These are phyloP conservation scores for Fusarium sp. DNA, from an alignment of 2,329 filamentous ascomycete species.

Conservation along the genomic window DNA sequence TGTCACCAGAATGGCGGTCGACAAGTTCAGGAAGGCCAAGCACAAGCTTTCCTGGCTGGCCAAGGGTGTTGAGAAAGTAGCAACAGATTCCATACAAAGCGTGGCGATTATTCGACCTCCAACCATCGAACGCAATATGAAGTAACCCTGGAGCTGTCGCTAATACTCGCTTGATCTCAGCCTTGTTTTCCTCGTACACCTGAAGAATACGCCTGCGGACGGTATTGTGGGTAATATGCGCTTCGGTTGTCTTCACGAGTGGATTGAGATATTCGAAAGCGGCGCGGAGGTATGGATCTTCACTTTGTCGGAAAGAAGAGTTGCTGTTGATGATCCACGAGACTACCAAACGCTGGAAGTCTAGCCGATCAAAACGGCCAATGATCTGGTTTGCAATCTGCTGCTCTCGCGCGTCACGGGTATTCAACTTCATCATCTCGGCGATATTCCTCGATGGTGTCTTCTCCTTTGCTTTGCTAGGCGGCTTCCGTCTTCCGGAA, in stretches of 20 bases:
- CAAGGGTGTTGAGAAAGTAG: conserved; percentile 17
- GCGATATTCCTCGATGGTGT: too few species aligned
- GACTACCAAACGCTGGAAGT: neutral
- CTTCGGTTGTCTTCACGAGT: neutral
- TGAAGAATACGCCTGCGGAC: neutral
- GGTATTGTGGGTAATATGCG: neutral
- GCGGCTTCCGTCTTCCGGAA: too few species aligned
- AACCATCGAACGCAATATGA: neutral
- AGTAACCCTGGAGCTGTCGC: neutral
- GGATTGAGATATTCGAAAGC: neutral
- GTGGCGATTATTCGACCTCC: neutral
- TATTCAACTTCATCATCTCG: too few species aligned
- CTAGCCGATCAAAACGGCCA: neutral
- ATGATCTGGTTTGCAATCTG: neutral
- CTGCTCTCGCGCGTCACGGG: neutral
- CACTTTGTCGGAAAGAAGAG: neutral
- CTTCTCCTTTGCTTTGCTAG: too few species aligned
- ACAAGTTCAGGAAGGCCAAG: conserved; percentile 24
- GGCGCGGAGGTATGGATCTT: neutral
- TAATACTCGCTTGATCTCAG: neutral
- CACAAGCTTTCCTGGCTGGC: conserved; percentile 17
- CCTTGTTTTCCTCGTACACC: neutral
- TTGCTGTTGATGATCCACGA: neutral
- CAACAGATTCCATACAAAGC: conserved; percentile 25
- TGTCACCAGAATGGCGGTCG: conserved; percentile 2